phyloP scores from a whole-genome alignment of 208 protist species.

The Crithidia expoeki region DNA sequence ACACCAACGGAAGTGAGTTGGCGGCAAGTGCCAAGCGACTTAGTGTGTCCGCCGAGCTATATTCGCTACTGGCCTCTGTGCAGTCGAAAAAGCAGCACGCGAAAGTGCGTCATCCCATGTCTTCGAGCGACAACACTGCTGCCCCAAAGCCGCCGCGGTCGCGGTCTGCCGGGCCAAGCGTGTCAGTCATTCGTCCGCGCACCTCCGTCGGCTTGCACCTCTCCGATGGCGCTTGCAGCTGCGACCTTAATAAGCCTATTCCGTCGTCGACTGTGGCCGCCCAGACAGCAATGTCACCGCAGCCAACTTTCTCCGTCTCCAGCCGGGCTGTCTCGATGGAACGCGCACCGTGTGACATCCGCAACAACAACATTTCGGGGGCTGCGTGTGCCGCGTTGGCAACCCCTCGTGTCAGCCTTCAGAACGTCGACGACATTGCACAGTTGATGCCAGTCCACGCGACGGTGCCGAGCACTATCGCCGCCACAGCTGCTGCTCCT shows the following conservation, averaged over 20 bases:
- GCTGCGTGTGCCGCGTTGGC: not conserved
- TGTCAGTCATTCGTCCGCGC: conserved; percentile 9
- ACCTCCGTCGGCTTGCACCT: conserved; percentile 10
- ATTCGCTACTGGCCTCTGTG: not conserved
- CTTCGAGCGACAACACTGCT: not conserved
- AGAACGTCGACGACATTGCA: conserved; percentile 18
- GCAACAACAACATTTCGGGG: no score
- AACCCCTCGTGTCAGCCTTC: not conserved
- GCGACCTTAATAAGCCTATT: conserved; percentile 3
- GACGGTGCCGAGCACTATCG: not conserved
- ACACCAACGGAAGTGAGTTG: not conserved
- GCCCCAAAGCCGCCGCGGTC: conserved; percentile 1
- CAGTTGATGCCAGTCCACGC: not conserved
- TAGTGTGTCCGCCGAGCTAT: not conserved
- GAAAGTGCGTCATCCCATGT: not conserved
- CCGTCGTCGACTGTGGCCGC: not conserved
- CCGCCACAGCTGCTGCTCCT: not conserved
- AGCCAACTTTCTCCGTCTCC: not conserved
- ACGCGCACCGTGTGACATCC: not conserved
- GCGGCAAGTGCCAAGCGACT: not conserved
- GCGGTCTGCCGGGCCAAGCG: not conserved
- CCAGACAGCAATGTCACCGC: not conserved
- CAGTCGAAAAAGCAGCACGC: not conserved
- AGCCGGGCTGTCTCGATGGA: not conserved
- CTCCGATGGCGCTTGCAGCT: not conserved